Evolutionary conservation across 768 basidiomycete genomes (phyloP), one percentile per base, ranked within the genome.

Genomic region (Tulasnella sp.): DNA sequence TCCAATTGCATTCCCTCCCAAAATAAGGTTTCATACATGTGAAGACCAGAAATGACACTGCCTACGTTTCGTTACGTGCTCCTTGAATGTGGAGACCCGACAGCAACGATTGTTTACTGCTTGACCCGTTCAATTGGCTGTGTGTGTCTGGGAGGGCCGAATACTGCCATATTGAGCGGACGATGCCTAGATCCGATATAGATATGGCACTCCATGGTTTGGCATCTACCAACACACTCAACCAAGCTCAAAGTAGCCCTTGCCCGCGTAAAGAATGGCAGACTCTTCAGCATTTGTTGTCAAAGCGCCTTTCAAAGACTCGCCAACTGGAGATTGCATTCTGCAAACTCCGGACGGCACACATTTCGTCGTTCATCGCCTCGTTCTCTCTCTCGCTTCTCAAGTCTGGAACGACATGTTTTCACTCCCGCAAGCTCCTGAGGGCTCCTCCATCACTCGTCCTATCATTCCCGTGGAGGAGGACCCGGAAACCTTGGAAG

Each of bases 331-430:
- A 20, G 90, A 91, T 81, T 85, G 92, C 78, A 88, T 91, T 77
- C 85, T 92, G 54, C 88, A 89, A 77, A 89, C 90, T 12, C 90
- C 89, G 73, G 91, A 92, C 82, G 81, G 85, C 31, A 86, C 88
- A 82, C 86, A 87, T 80, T 92, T 92, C 85, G 87, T 87, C 80
- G 88, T 90, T 79, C 89, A 90, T 87, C 90, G 89, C 82, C 82
- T 88, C 60, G 85, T 92, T 78, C 86, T 93, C 22, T 87, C 89
- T 24, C 83, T 91, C 24, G 89, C 90, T 0, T 93, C 92, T 16
- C 87, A 89, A 6, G 88, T 92, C 84, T 92, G 92, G 82, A 86
- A 86, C 73, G 87, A 88, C 81, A 89, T 91, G 86, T 89, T 92
- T 82, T 83, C 83, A 69, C 83, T 86, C 73, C 86, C 86, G 22